These are phyloP conservation scores for Metschnikowia santaceciliae DNA, from an alignment of 805 yeast genomes.

Conservation along the genomic window DNA sequence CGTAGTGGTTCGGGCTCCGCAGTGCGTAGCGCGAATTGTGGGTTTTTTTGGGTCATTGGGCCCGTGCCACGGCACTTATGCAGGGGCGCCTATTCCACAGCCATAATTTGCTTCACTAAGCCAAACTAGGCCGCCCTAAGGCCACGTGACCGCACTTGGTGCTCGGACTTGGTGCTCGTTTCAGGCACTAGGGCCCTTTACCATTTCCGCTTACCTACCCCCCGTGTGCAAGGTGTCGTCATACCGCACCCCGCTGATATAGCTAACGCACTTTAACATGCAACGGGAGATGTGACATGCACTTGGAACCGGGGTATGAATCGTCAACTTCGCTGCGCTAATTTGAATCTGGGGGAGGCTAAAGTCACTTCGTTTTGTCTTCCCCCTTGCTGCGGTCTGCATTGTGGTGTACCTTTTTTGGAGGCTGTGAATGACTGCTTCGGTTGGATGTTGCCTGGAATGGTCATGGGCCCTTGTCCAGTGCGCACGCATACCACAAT, in stretches of 20 bases:
- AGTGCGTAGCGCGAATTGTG: slow-evolving; percentile 3
- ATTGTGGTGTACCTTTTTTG: not conserved
- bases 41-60: slow-evolving; percentile 4
- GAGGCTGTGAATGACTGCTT: not conserved
- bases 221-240: not conserved
- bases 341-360: not conserved
- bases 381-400: not conserved
- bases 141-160: not conserved
- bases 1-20: not conserved
- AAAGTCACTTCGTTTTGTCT: no score
- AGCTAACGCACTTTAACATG: not conserved
- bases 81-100: not conserved
- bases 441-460: not conserved
- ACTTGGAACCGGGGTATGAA: not conserved
- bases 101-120: not conserved
- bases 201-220: not conserved
- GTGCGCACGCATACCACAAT: not conserved
- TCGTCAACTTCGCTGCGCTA: not conserved
- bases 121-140: not conserved
- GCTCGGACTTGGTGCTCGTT: not conserved
- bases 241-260: slow-evolving; percentile 1
- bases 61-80: slow-evolving; percentile 1
- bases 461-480: not conserved
- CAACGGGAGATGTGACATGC: not conserved
- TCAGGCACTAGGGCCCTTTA: not conserved